Evolutionary conservation across 2,329 filamentous ascomycete genomes (phyloP).

Genomic region (Alternaria ethzedia): DNA sequence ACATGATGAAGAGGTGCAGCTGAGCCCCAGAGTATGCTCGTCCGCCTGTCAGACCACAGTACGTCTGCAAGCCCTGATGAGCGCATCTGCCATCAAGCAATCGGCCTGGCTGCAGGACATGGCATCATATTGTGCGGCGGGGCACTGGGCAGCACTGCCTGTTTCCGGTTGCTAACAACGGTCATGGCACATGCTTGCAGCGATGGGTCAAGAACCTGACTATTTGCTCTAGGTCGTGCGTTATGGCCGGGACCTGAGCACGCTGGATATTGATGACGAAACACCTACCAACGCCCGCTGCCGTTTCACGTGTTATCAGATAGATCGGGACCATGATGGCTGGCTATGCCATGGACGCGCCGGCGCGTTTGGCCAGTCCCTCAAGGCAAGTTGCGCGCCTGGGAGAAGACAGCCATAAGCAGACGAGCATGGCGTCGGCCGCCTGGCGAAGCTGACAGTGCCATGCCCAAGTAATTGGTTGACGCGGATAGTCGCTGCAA

Average conservation of each 20-base stretch:
- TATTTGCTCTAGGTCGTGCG: background rate
- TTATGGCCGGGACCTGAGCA: constrained; percentile 15
- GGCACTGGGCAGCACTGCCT: constrained; percentile 18
- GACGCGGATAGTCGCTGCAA: constrained; percentile 30
- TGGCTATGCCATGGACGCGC: constrained; percentile 7
- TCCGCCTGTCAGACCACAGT: constrained; percentile 23
- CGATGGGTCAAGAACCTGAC: constrained; percentile 11
- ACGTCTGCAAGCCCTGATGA: constrained; percentile 6
- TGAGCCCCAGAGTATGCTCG: constrained; percentile 5
- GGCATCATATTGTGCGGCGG: constrained; percentile 17
- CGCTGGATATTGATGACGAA: constrained; percentile 19
- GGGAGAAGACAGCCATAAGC: constrained; percentile 26
- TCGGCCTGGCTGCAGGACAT: constrained; percentile 5
- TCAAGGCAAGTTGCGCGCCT: constrained; percentile 14
- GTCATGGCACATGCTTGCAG: constrained; percentile 21
- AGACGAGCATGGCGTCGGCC: constrained; percentile 15
- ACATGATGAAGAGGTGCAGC: constrained; percentile 6
- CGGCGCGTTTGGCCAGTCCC: constrained; percentile 13
- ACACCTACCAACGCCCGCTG: constrained; percentile 19
- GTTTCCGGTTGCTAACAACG: constrained; percentile 18
- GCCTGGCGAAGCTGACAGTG: constrained; percentile 17
- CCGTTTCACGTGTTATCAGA: constrained; percentile 40
- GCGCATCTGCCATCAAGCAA: constrained; percentile 8
- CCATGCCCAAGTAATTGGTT: constrained; percentile 32
- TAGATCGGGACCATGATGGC: constrained; percentile 14